Conservation (phyloP, 208 protist genomes). For the Trypanosoma congolense region DNA sequence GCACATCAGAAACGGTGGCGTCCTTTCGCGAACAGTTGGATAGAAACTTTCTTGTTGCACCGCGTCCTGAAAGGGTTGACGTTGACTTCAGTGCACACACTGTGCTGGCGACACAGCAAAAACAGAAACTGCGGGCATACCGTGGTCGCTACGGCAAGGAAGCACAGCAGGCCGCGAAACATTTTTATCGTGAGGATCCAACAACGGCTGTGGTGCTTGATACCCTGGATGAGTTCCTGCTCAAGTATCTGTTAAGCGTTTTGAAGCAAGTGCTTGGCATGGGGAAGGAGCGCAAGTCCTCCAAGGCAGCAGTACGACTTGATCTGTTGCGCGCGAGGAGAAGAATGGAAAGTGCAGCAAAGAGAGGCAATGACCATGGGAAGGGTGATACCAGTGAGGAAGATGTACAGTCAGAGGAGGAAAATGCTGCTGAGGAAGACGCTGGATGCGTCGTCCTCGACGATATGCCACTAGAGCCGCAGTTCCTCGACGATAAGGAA, state of each 20-base stretch:
- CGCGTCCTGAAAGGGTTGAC: conserved; percentile 78
- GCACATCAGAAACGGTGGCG: conserved; percentile 26
- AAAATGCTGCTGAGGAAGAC: conserved; percentile 5
- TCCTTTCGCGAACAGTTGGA: conserved; percentile 61
- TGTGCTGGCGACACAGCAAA: conserved; percentile 84
- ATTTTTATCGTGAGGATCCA: conserved; percentile 85
- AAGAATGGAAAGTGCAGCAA: no score
- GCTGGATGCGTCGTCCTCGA: neutral
- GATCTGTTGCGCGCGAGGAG: conserved; percentile 60
- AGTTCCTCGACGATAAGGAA: conserved; percentile 32
- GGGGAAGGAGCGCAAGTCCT: conserved; percentile 70
- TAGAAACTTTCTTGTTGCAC: conserved; percentile 64
- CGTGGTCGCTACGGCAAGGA: conserved; percentile 78
- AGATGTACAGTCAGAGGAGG: conserved; percentile 8
- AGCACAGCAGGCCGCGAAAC: conserved; percentile 67
- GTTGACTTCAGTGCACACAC: conserved; percentile 84
- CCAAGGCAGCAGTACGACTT: conserved; percentile 54
- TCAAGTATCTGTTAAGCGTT: conserved; percentile 80
- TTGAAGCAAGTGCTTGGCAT: conserved; percentile 85
- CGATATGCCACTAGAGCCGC: conserved; percentile 17
- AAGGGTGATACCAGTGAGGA: neutral
- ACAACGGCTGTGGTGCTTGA: conserved; percentile 80
- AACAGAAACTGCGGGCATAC: conserved; percentile 85
- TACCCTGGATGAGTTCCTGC: conserved; percentile 87
- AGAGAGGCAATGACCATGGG: conserved; percentile 14